A percentile compares a stretch with the other conserved stretches of the same genome.
Conservation (phyloP, 225 moss, liverwort and hornwort genomes). For the Antitrichia curtipendula region DNA sequence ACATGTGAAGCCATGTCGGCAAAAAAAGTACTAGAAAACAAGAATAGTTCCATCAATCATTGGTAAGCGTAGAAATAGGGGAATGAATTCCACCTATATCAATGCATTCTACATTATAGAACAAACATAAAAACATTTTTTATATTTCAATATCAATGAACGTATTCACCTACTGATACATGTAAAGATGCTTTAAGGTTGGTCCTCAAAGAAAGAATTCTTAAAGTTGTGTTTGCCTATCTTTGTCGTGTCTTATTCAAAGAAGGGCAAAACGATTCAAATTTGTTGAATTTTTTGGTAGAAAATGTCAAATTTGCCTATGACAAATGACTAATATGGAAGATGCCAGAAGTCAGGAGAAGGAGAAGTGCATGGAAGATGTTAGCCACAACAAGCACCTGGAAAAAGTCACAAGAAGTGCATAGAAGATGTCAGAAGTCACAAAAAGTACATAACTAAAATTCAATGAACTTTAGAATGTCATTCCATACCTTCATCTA, state of each 20-base stretch:
- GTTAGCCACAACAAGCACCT: no score
- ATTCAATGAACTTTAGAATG: not conserved
- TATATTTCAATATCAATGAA: not conserved
- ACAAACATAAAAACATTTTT: not conserved
- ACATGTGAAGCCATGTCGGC: rapidly evolving
- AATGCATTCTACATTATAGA: rapidly evolving
- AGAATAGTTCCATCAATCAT: not conserved
- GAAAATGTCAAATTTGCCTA: not conserved
- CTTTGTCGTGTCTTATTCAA: rapidly evolving
- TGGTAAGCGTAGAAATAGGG: rapidly evolving
- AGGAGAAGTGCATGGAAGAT: no score
- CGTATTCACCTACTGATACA: rapidly evolving
- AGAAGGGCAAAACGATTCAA: not conserved
- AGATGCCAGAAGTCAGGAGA: not conserved
- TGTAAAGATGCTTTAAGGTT: rapidly evolving
- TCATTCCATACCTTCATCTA: not conserved
- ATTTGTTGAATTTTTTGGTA: not conserved
- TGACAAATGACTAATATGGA: rapidly evolving
- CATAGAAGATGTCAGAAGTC: not conserved
- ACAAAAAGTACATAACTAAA: not conserved
- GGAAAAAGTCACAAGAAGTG: not conserved
- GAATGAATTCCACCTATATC: not conserved
- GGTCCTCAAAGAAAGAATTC: rapidly evolving
- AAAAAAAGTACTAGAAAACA: not conserved
- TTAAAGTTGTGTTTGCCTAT: rapidly evolving